Conservation (phyloP, 2,329 filamentous ascomycete genomes). For the Arthrobotrys sphaeroides region DNA sequence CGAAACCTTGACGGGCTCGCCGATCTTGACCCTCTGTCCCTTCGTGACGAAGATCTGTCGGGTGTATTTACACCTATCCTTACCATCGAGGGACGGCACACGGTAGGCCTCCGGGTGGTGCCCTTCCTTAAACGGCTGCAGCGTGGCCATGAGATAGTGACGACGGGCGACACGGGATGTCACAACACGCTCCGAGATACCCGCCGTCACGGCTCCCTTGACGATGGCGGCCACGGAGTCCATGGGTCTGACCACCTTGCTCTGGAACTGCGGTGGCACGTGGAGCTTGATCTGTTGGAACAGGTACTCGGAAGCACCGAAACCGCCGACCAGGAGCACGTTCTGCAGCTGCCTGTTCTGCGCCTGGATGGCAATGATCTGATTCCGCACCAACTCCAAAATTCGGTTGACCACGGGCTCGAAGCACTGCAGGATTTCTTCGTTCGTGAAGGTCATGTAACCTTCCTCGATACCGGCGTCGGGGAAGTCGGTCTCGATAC, state of each 20-base stretch:
- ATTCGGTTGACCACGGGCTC: slow-evolving; percentile 98
- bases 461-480: slow-evolving; percentile 98
- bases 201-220: slow-evolving; percentile 96
- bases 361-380: slow-evolving; percentile 98
- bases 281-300: slow-evolving; percentile 99
- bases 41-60: slow-evolving; percentile 98
- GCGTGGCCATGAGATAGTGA: slow-evolving; percentile 98
- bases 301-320: slow-evolving; percentile 96
- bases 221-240: slow-evolving; percentile 98
- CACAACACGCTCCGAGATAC: slow-evolving; percentile 95
- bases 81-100: slow-evolving; percentile 93
- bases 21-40: slow-evolving; percentile 98
- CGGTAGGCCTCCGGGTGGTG: slow-evolving; percentile 98
- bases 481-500: slow-evolving; percentile 97
- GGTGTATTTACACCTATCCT: slow-evolving; percentile 98
- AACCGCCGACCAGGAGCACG: slow-evolving; percentile 95
- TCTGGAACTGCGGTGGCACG: slow-evolving; percentile 96
- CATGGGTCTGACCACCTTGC: slow-evolving; percentile 98
- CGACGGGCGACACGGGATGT: slow-evolving; percentile 96
- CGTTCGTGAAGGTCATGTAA: slow-evolving; percentile 99
- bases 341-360: slow-evolving; percentile 95
- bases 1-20: slow-evolving; percentile 97
- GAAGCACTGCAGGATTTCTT: slow-evolving; percentile 98
- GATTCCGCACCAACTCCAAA: slow-evolving; percentile 92
- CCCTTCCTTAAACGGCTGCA: slow-evolving; percentile 98